Percentiles rank a stretch among this genome's conserved stretches.
Evolutionary conservation across 2,329 filamentous ascomycete species (phyloP).

Genomic region (Colletotrichum melonis): DNA sequence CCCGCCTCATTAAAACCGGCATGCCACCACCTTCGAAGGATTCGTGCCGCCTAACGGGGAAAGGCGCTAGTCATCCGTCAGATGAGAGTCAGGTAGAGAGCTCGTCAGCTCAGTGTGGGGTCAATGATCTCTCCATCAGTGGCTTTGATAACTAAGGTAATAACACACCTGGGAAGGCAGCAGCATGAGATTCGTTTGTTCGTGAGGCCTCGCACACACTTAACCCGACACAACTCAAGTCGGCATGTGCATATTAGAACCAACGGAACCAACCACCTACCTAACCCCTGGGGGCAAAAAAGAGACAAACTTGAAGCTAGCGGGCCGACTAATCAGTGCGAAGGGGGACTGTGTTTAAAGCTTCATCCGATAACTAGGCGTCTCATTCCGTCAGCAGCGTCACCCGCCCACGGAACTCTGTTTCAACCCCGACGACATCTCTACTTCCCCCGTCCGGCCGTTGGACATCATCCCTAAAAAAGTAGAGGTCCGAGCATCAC

Average conservation of each 20-base stretch:
- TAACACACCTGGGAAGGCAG: neutral
- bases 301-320: constrained; percentile 5
- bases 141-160: constrained; percentile 13
- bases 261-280: neutral
- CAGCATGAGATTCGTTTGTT: neutral
- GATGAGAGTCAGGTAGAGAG: neutral
- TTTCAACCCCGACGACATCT: constrained; percentile 31
- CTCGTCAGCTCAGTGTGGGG: constrained; percentile 19
- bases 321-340: constrained; percentile 16
- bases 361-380: constrained; percentile 30
- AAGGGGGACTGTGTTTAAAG: constrained; percentile 13
- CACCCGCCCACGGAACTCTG: constrained; percentile 31
- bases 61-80: neutral
- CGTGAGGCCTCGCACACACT: neutral
- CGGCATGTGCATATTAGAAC: neutral
- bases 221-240: neutral
- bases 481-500: constrained; percentile 27
- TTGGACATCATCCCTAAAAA: constrained; percentile 30
- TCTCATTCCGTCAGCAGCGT: constrained; percentile 31
- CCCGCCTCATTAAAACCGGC: neutral
- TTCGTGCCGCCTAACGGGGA: neutral
- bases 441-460: constrained; percentile 26
- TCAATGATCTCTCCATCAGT: constrained; percentile 8
- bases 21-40: constrained; percentile 1
- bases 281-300: neutral